These are phyloP conservation scores for Phylloporus sp. DNA, from an alignment of 768 basidiomycete species.

Conservation along the genomic window DNA sequence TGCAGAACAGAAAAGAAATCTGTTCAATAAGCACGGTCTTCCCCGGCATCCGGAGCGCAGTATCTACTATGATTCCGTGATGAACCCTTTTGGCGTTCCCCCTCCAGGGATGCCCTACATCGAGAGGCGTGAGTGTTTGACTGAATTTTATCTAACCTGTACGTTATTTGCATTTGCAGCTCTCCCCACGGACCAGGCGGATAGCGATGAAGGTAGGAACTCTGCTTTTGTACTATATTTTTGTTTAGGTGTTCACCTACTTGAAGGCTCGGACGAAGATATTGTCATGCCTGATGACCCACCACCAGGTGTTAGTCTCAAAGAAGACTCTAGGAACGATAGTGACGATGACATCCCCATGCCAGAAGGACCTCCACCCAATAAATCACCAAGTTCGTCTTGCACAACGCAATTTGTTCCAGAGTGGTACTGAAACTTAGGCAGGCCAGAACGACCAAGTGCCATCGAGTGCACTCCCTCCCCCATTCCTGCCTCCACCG, in stretches of 20 bases:
- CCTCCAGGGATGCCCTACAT: constrained; percentile 97
- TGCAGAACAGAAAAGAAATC: constrained; percentile 51
- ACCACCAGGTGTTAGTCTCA: constrained; percentile 42
- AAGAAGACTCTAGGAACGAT: constrained; percentile 41
- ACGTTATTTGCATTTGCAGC: constrained; percentile 37
- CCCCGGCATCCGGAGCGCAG: constrained; percentile 89
- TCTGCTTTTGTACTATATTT: background rate
- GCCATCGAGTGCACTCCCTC: background rate
- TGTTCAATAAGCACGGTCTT: constrained; percentile 81
- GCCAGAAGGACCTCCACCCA: constrained; percentile 78
- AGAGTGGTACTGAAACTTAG: background rate
- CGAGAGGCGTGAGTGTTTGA: constrained; percentile 66
- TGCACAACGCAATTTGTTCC: background rate
- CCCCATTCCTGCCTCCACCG: constrained; percentile 23
- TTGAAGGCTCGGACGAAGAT: constrained; percentile 47
- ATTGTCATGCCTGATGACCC: constrained; percentile 60
- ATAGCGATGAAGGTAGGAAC: constrained; percentile 50
- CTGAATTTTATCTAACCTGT: background rate
- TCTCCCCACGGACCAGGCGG: constrained; percentile 56
- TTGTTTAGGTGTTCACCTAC: background rate
- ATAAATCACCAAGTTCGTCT: constrained; percentile 19
- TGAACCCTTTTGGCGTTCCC: constrained; percentile 91
- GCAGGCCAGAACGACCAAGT: constrained; percentile 9
- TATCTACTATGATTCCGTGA: constrained; percentile 87
- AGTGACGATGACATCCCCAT: constrained; percentile 86